Percentiles rank a stretch among this genome's conserved stretches.
These are phyloP conservation scores for Teratosphaeria epicoccoides DNA, from an alignment of 2,329 filamentous ascomycete genomes.

Conservation along the genomic window DNA sequence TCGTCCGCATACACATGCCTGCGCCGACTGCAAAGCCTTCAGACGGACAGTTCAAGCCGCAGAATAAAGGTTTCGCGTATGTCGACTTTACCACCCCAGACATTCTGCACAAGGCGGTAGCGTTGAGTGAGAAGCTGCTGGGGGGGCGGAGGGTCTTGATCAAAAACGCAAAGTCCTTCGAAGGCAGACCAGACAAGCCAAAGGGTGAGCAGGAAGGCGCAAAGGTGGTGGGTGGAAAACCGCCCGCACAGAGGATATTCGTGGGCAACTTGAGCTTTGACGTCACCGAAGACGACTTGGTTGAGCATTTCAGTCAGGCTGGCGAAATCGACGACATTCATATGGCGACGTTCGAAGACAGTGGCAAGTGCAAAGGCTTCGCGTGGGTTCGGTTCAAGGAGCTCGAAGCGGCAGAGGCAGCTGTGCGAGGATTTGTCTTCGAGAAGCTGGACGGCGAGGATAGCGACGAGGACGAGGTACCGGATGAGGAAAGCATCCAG, in stretches of 20 bases:
- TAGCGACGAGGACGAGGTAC: conserved; percentile 37
- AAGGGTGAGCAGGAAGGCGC: conserved; percentile 28
- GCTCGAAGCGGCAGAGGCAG: conserved; percentile 60
- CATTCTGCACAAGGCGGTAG: conserved; percentile 65
- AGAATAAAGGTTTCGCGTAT: conserved; percentile 94
- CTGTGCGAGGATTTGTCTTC: conserved; percentile 70
- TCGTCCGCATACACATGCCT: conserved; percentile 78
- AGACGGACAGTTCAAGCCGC: conserved; percentile 36
- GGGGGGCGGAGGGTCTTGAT: conserved; percentile 73
- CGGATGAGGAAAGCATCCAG: conserved; percentile 26
- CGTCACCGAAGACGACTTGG: conserved; percentile 61
- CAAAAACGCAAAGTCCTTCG: conserved; percentile 83
- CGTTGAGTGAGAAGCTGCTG: conserved; percentile 73
- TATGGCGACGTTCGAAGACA: conserved; percentile 90
- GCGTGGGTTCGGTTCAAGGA: conserved; percentile 90
- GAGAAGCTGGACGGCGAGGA: conserved; percentile 46
- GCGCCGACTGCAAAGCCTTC: conserved; percentile 33
- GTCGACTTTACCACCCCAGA: conserved; percentile 70
- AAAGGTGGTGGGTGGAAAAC: conserved; percentile 36
- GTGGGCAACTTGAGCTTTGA: conserved; percentile 51
- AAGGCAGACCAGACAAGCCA: conserved; percentile 62
- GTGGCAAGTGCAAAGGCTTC: conserved; percentile 95
- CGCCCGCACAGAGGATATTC: conserved; percentile 69
- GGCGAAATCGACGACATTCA: conserved; percentile 74
- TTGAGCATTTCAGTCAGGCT: conserved; percentile 73